Conservation (phyloP, 345 rosid genomes). For the Salix suchowensis region DNA sequence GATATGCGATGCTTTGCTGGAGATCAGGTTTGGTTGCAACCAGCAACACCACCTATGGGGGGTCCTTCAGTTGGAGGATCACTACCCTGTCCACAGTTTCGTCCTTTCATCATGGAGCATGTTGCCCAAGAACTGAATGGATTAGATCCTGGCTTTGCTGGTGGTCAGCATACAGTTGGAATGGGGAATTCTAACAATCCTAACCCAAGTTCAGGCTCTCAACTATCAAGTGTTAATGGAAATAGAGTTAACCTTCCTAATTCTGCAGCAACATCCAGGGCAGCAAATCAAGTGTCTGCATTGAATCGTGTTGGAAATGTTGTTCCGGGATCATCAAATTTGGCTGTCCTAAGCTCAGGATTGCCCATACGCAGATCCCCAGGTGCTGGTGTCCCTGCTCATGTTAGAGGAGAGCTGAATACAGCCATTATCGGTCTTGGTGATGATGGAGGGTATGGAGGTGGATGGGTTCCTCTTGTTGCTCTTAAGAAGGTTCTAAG, state of each 20-base stretch:
- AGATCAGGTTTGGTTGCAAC: conserved; percentile 99
- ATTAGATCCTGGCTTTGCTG: conserved; percentile 65
- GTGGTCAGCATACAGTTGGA: conserved; percentile 66
- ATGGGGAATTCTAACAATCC: conserved; percentile 39
- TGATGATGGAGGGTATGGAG: conserved; percentile 99
- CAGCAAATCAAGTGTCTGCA: conserved; percentile 51
- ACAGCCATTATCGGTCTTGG: conserved; percentile 97
- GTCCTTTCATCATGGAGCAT: conserved; percentile 99
- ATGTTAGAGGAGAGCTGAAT: conserved; percentile 89
- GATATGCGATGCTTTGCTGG: conserved; percentile 99
- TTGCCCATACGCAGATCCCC: conserved; percentile 78
- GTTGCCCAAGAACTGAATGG: conserved; percentile 97
- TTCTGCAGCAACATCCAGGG: conserved; percentile 59
- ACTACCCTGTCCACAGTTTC: conserved; percentile 96
- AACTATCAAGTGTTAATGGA: conserved; percentile 53
- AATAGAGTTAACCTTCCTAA: conserved; percentile 57
- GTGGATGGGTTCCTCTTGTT: conserved; percentile 99
- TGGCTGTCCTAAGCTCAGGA: conserved; percentile 54
- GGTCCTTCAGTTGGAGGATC: conserved; percentile 94
- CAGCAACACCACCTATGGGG: conserved; percentile 96
- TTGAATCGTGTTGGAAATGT: conserved; percentile 71
- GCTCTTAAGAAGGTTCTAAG: conserved; percentile 96
- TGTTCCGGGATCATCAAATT: conserved; percentile 56
- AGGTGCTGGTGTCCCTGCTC: conserved; percentile 76
- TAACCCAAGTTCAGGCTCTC: conserved; percentile 44